Evolutionary conservation across 2,329 filamentous ascomycete species (phyloP).

Genomic region (Sporothrix phasma): DNA sequence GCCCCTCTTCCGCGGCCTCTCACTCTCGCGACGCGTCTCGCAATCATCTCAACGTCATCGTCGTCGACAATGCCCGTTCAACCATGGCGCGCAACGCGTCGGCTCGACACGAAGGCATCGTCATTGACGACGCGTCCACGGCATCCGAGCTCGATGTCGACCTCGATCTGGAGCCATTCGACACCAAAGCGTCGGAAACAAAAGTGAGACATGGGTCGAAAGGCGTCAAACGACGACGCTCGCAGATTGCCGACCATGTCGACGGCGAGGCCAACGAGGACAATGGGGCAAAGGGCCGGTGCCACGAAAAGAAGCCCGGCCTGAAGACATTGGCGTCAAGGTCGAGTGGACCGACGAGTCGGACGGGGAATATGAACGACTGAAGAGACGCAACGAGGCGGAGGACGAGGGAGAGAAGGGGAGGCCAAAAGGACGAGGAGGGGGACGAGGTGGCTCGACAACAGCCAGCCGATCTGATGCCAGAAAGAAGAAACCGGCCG

Average conservation of each 20-base stretch:
- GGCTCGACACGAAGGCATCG: neutral
- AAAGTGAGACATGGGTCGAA: too few relatives aligned
- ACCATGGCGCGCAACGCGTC: constrained; percentile 6
- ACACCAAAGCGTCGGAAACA: neutral
- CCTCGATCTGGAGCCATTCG: constrained; percentile 7
- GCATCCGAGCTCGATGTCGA: constrained; percentile 6
- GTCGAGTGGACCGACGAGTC: constrained; percentile 47
- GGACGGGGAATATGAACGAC: constrained; percentile 50
- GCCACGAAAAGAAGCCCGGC: neutral
- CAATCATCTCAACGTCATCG: neutral
- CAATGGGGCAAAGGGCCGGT: constrained; percentile 3
- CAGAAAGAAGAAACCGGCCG: constrained; percentile 33
- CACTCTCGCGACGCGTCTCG: neutral
- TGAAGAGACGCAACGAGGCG: constrained; percentile 47
- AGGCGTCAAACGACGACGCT: constrained; percentile 12
- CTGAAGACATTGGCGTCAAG: constrained; percentile 32
- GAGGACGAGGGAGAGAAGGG: constrained; percentile 14
- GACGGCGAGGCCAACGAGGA: constrained; percentile 21
- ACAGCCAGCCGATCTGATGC: constrained; percentile 29
- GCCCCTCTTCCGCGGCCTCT: neutral
- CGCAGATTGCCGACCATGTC: constrained; percentile 23
- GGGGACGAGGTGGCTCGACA: constrained; percentile 21
- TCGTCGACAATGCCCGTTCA: neutral
- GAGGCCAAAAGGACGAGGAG: constrained; percentile 25
- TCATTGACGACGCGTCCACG: constrained; percentile 12